Percentiles rank a stretch among this genome's conserved stretches.
Conservation (phyloP, 768 basidiomycete genomes). For the Butyriboletus loyo region DNA sequence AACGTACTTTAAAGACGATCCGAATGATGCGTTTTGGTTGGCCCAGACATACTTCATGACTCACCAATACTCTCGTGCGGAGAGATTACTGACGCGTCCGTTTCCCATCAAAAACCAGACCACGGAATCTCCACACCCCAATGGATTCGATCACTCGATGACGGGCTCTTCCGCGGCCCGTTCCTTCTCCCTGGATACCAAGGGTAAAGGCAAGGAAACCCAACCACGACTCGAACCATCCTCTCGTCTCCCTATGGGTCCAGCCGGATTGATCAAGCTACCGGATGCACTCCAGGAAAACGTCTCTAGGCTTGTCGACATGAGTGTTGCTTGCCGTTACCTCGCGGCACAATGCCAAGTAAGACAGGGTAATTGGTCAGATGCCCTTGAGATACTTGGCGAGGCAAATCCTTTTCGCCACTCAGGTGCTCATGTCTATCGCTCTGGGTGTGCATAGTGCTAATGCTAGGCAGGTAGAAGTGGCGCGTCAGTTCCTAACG, state of each 20-base stretch:
- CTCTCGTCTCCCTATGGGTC: conserved; percentile 66
- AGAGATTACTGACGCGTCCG: conserved; percentile 84
- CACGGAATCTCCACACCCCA: conserved; percentile 28
- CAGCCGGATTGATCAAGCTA: conserved; percentile 68
- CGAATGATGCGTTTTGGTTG: conserved; percentile 99
- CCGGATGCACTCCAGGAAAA: conserved; percentile 61
- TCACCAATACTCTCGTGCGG: conserved; percentile 92
- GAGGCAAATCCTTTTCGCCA: conserved; percentile 86
- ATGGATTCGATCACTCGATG: conserved; percentile 20
- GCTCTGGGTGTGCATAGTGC: background rate
- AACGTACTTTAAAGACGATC: conserved; percentile 58
- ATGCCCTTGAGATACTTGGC: conserved; percentile 90
- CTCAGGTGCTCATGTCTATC: conserved; percentile 44
- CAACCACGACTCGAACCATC: conserved; percentile 36
- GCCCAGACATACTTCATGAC: conserved; percentile 97
- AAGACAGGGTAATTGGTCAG: conserved; percentile 87
- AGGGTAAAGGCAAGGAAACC: conserved; percentile 65
- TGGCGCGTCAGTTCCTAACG: conserved; percentile 70
- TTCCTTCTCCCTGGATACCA: conserved; percentile 37
- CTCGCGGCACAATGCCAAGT: conserved; percentile 94
- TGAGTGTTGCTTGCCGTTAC: conserved; percentile 94
- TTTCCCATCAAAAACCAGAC: conserved; percentile 58
- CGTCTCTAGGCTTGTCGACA: conserved; percentile 81
- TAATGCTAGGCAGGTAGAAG: conserved; percentile 45
- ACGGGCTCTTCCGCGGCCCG: conserved; percentile 38